Conservation (phyloP, 2,329 filamentous ascomycete genomes). For the Diaporthe sp. region DNA sequence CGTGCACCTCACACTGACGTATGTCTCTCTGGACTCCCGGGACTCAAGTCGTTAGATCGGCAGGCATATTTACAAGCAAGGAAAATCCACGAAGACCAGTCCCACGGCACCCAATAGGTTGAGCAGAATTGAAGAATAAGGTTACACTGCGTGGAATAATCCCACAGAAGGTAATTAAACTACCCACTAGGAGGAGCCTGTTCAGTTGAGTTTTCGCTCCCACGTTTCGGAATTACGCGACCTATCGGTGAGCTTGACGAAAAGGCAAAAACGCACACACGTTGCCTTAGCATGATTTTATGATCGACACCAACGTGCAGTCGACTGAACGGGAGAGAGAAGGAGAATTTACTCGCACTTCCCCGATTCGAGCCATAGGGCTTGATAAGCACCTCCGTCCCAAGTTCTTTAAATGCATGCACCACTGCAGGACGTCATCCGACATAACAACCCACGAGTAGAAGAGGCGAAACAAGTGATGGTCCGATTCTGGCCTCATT, state of each 20-base stretch:
- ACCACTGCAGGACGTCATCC: background rate
- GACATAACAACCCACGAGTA: background rate
- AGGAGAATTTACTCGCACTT: background rate
- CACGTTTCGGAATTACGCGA: slow-evolving; percentile 1
- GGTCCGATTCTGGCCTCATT: background rate
- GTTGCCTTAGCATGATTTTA: background rate
- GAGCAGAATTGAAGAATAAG: background rate
- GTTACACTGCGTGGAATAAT: background rate
- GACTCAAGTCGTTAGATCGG: background rate
- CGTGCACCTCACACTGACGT: background rate
- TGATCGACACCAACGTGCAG: slow-evolving; percentile 14
- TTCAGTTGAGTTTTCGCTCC: slow-evolving; percentile 2
- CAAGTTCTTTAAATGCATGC: background rate
- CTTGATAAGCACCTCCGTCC: background rate
- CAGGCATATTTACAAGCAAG: background rate
- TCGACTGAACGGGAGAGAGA: too few species aligned
- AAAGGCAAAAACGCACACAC: background rate
- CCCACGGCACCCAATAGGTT: background rate
- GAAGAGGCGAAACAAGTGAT: background rate
- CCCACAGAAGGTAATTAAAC: background rate
- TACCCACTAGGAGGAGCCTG: background rate
- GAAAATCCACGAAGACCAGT: background rate
- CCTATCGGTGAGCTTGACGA: slow-evolving; percentile 29
- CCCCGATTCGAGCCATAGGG: background rate
- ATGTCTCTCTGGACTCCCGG: background rate